These are phyloP conservation scores for Sisymbrium altissimum DNA, from an alignment of 345 rosid genomes.

Conservation along the genomic window DNA sequence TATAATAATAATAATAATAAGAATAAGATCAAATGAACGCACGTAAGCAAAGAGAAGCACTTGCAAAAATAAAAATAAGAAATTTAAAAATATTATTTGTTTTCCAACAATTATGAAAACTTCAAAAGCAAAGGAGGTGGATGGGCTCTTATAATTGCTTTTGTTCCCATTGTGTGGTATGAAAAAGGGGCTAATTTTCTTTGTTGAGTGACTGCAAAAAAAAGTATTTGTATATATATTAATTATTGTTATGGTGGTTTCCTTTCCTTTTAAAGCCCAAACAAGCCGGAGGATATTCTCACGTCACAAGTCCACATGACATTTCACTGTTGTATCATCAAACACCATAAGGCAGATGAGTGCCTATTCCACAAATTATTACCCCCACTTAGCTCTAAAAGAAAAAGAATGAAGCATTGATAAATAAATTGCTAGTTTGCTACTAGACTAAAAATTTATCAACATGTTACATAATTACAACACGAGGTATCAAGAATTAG, in stretches of 20 bases:
- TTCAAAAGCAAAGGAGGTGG: constrained; percentile 14
- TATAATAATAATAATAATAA: no score
- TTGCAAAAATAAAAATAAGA: not conserved
- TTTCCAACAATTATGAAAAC: not conserved
- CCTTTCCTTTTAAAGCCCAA: constrained; percentile 26
- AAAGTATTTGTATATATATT: not conserved
- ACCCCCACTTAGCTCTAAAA: not conserved
- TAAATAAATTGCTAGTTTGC: not conserved
- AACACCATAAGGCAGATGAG: not conserved
- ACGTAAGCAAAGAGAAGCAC: not conserved
- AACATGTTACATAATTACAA: not conserved
- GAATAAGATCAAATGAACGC: not conserved
- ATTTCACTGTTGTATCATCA: not conserved
- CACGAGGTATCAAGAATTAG: not conserved
- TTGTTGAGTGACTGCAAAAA: not conserved
- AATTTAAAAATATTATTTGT: not conserved
- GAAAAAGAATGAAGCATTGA: not conserved
- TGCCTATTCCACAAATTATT: not conserved
- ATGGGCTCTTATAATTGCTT: constrained; percentile 26
- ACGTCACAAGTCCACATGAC: constrained; percentile 9
- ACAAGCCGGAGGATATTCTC: constrained; percentile 10
- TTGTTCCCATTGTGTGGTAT: constrained; percentile 35
- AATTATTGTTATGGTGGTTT: not conserved
- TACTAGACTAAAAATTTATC: not conserved
- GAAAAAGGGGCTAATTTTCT: not conserved